Evolutionary conservation across 768 basidiomycete species (phyloP), one percentile per base, ranked within the genome.

Genomic region (Lactarius hengduanensis): DNA sequence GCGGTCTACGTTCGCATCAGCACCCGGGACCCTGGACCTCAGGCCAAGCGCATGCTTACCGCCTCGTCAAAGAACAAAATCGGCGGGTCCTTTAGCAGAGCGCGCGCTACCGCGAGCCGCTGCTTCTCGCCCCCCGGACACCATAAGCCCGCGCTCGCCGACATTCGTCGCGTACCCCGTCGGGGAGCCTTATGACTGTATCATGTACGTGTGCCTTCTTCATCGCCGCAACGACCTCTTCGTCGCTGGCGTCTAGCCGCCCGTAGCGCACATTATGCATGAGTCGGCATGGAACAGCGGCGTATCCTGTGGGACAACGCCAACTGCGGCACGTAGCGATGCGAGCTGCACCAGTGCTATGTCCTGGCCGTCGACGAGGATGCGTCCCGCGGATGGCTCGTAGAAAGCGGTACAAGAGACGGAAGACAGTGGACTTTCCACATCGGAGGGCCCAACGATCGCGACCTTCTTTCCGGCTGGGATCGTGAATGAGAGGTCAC

Each of bases 31-130:
- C 26, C 16, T 28, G n/a, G 5, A 22, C 13, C 4, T 28, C 26
- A 11, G 22, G 16, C 36, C 2, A 22, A 41, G 26, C 13, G 11
- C 45, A 13, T 2, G 81, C 92, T 73, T 71, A 95, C 95, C 47
- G 97, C 97, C 77, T 99, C 97, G 73, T 99, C 97, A 73, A 99
- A 99, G 80, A 98, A 98, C 72, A 98, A 73, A 71, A 98, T 98
- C 15, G 91, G 89, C 0, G 97, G 96, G 75, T 99, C 91, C 79
- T 98, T 98, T 58, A 98, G 77, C 72, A 99, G 77, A 40, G 96
- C 88, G 30, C 97, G 81, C 28, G 97, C 97, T 20, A 99, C 92
- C 3, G 97, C 97, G 71, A 99, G 77, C 59, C 97, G 78, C 80
- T 99, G 97, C 77, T 99, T 99, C 83, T 99, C 97, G 1, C 97